Evolutionary conservation across 23 red algal genomes (phyloP).

Genomic region (Gracilaria domingensis): DNA sequence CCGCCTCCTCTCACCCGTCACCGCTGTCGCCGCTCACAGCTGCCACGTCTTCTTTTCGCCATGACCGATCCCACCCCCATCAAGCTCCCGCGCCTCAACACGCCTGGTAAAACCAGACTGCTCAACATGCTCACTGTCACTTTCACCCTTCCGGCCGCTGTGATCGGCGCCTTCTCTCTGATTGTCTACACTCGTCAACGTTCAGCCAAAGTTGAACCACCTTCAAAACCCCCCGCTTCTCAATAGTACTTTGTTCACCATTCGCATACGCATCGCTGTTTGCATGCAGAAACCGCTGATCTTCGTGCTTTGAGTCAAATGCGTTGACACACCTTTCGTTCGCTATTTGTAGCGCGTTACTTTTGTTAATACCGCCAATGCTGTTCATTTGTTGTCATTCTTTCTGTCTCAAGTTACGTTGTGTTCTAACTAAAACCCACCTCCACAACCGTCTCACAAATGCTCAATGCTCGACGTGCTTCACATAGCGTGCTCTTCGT

Average conservation of each 20-base stretch:
- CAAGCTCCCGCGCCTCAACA: slow-evolving; percentile 25
- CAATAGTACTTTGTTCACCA: neutral
- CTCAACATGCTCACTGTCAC: slow-evolving; percentile 14
- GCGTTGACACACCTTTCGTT: neutral
- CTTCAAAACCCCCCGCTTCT: neutral
- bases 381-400: neutral
- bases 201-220: neutral
- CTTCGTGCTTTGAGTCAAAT: neutral
- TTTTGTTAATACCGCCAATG: neutral
- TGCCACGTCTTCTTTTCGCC: neutral
- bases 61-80: slow-evolving; percentile 18
- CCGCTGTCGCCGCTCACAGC: too few relatives aligned
- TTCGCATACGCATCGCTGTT: neutral
- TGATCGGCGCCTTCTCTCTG: neutral
- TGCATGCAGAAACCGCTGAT: neutral
- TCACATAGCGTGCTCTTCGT: neutral
- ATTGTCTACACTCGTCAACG: neutral
- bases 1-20: too few relatives aligned
- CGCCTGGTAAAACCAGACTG: slow-evolving; percentile 15
- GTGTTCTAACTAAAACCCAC: neutral
- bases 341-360: neutral
- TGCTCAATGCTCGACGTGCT: neutral
- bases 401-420: slow-evolving; percentile 10
- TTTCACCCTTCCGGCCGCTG: slow-evolving; percentile 8
- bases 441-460: neutral